phyloP scores from a whole-genome alignment of 495 filamentous ascomycete species.

The Monascus purpureus region DNA sequence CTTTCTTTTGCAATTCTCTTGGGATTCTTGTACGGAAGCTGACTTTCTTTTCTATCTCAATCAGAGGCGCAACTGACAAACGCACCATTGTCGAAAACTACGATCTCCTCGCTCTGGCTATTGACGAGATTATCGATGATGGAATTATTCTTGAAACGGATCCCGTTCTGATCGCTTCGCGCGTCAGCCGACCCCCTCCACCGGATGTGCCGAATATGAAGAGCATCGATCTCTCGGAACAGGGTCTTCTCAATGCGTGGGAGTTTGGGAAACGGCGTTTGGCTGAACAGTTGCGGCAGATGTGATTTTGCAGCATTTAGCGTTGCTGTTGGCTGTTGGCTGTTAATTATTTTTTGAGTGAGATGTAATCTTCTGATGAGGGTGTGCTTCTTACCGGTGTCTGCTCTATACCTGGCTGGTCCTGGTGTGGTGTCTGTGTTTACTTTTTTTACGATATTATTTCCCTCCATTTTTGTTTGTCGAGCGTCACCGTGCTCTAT shows the following conservation, averaged over 20 bases:
- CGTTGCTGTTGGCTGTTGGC: conserved; percentile 30
- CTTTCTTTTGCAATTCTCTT: conserved; percentile 2
- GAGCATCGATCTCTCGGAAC: conserved; percentile 88
- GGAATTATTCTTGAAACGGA: conserved; percentile 96
- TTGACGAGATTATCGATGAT: conserved; percentile 94
- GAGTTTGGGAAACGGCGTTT: conserved; percentile 89
- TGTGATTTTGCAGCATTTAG: conserved; percentile 10
- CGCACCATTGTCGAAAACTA: conserved; percentile 97
- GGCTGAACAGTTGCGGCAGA: conserved; percentile 79
- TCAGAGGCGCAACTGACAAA: conserved; percentile 85
- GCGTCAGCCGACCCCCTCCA: conserved; percentile 82
- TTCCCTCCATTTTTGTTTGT: conserved; percentile 1
- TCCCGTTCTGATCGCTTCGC: conserved; percentile 75
- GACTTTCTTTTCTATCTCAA: background rate
- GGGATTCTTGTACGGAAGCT: background rate
- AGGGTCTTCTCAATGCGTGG: conserved; percentile 88
- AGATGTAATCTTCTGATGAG: conserved; percentile 7
- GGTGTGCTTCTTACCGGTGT: conserved; percentile 11
- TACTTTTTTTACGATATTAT: conserved; percentile 8
- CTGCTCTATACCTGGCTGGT: conserved; percentile 21
- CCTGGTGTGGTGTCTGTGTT: conserved; percentile 22
- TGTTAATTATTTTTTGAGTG: conserved; percentile 3
- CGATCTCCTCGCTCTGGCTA: conserved; percentile 76
- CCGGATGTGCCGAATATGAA: conserved; percentile 80
- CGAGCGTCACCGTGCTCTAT: too few relatives aligned